Conservation (phyloP, 2,329 filamentous ascomycete species). For the Trichocomaceae sp. region DNA sequence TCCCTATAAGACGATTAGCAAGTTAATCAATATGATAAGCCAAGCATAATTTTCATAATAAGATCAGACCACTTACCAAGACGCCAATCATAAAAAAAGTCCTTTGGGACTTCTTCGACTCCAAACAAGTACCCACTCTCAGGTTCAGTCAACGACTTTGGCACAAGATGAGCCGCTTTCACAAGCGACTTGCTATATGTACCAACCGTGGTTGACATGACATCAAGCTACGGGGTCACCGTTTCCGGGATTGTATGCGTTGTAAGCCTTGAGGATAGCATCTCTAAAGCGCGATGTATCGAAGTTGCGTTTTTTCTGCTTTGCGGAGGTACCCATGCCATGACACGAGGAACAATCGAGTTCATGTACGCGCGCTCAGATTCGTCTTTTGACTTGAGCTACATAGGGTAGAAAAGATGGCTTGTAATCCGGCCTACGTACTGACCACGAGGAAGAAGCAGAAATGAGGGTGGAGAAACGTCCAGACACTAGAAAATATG, state of each 20-base stretch:
- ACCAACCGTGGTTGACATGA: not conserved
- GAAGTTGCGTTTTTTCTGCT: not conserved
- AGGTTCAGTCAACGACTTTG: not conserved
- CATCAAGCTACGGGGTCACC: not conserved
- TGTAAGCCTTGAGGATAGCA: not conserved
- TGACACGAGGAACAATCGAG: not conserved
- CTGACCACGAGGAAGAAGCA: too few relatives aligned
- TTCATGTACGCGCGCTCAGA: slow-evolving; percentile 1
- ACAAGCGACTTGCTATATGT: not conserved
- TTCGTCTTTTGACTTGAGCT: too few relatives aligned
- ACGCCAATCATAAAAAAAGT: slow-evolving; percentile 1
- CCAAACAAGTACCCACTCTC: slow-evolving; percentile 3
- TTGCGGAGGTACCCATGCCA: not conserved
- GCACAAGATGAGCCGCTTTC: slow-evolving; percentile 1
- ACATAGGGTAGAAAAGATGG: too few relatives aligned
- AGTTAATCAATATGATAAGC: too few relatives aligned
- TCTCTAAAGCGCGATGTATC: not conserved
- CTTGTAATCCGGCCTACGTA: too few relatives aligned
- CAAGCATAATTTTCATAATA: too few relatives aligned
- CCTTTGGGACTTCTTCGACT: not conserved
- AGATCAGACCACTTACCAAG: not conserved
- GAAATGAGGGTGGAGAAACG: too few relatives aligned
- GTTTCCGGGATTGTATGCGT: not conserved
- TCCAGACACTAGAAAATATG: too few relatives aligned
- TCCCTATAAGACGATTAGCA: not conserved